A percentile compares a stretch with the other conserved stretches of the same genome.
These are phyloP conservation scores for Sugiyamaella pinicola DNA, from an alignment of 1,139 yeast species.

Conservation along the genomic window DNA sequence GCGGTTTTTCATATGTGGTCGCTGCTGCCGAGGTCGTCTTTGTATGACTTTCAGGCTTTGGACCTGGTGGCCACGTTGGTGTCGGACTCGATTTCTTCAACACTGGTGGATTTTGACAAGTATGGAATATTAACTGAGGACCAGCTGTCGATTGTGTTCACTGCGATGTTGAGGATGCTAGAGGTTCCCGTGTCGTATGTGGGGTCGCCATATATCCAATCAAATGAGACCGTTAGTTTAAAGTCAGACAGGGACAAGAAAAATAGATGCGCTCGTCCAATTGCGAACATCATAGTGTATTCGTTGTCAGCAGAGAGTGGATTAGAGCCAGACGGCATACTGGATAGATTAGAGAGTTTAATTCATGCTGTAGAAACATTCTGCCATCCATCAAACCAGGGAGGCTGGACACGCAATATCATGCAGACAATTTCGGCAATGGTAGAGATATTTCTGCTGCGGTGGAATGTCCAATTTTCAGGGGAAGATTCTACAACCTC, in stretches of 20 bases:
- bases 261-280: constrained; percentile 36
- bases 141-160: constrained; percentile 63
- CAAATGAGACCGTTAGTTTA: constrained; percentile 33
- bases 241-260: constrained; percentile 34
- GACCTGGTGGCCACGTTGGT: constrained; percentile 67
- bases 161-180: constrained; percentile 45
- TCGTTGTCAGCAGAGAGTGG: constrained; percentile 55
- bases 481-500: constrained; percentile 22
- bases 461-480: constrained; percentile 43
- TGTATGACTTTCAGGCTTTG: constrained; percentile 67
- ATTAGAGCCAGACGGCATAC: constrained; percentile 49
- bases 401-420: constrained; percentile 78
- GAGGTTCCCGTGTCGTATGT: constrained; percentile 45
- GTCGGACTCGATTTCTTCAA: constrained; percentile 46
- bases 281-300: constrained; percentile 64
- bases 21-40: constrained; percentile 57
- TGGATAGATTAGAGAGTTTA: constrained; percentile 57
- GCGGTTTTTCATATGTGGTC: constrained; percentile 77
- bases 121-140: constrained; percentile 65
- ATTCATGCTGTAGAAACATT: constrained; percentile 77
- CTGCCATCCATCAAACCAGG: constrained; percentile 88
- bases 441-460: constrained; percentile 38
- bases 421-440: constrained; percentile 57
- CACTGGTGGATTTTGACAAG: constrained; percentile 42
- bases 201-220: constrained; percentile 41